These are phyloP conservation scores for Scheffersomyces ergatensis DNA, from an alignment of 805 yeast genomes.

Conservation along the genomic window DNA sequence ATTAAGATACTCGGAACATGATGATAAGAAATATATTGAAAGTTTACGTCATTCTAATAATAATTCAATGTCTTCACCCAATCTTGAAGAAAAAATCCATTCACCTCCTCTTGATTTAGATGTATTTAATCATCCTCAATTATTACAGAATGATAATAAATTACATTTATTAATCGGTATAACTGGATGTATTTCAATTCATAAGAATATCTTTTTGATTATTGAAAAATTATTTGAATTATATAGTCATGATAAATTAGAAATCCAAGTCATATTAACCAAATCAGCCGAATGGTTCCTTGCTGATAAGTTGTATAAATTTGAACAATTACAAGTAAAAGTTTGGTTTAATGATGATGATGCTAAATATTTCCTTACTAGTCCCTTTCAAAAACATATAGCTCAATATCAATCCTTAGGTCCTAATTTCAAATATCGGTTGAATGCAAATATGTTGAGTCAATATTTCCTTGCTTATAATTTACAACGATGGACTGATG, in stretches of 20 bases:
- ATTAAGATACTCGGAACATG: conserved; percentile 6
- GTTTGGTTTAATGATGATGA: conserved; percentile 23
- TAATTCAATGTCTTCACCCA: background rate
- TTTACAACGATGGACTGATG: conserved; percentile 25
- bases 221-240: conserved; percentile 22
- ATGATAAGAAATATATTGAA: conserved; percentile 10
- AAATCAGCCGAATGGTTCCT: conserved; percentile 20
- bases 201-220: conserved; percentile 17
- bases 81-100: background rate
- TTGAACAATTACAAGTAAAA: conserved; percentile 19
- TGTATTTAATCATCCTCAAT: background rate
- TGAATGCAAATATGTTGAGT: conserved; percentile 9
- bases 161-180: conserved; percentile 22
- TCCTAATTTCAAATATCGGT: conserved; percentile 3
- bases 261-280: conserved; percentile 24
- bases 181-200: conserved; percentile 21
- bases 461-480: conserved; percentile 16
- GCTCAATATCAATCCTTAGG: background rate
- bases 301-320: conserved; percentile 15
- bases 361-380: conserved; percentile 11
- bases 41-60: conserved; percentile 7
- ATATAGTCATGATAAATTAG: conserved; percentile 16
- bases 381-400: conserved; percentile 7
- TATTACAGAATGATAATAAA: conserved; percentile 7
- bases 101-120: background rate